Evolutionary conservation across 257 asterid genomes (phyloP), one percentile per base, ranked within the genome.

Genomic region (Gentiana straminea): DNA sequence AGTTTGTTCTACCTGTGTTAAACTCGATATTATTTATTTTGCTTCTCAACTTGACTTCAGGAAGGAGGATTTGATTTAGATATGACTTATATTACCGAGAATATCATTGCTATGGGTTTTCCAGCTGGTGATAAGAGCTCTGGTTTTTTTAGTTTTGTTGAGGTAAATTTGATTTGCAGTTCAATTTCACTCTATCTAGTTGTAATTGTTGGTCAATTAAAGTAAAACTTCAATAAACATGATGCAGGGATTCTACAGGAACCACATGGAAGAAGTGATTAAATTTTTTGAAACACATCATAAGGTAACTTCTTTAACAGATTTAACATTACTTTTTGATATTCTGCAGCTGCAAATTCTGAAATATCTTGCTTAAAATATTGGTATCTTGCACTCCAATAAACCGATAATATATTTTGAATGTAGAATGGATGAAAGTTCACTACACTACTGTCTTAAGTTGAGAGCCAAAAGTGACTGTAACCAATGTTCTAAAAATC

Each of bases 211-310:
- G 45, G 46, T 70, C 49, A 68, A 59, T 59, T 65, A 71, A 50
- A 63, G 57, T 64, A 52, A 43, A 44, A 10, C 47, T 45, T 66
- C 55, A 60, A 43, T 68, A 62, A 68, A 59, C 33, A 61, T 69
- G 66, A 54, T 74, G 71, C 84, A 87, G 98, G 90, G 98, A 11
- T 72, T 91, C 56, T 87, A 91, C 60, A 80, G 95, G 64, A 91
- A 91, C 77, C 98, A 87, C 68, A 91, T 91, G 98, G 98, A 91
- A 72, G 98, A 91, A 81, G 96, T 87, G 76, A 87, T 91, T 79
- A 87, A 84, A 63, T 83, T 87, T 71, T 84, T 91, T 71, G 95
- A 87, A 78, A 91, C 94, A 72, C 96, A 91, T 78, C 98, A 83
- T 76, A 77, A 83, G 94, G 96, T 87, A 77, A 59, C 6, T 8